Evolutionary conservation across 2,329 filamentous ascomycete species (phyloP).

Genomic region (Incumbomyces lentus): DNA sequence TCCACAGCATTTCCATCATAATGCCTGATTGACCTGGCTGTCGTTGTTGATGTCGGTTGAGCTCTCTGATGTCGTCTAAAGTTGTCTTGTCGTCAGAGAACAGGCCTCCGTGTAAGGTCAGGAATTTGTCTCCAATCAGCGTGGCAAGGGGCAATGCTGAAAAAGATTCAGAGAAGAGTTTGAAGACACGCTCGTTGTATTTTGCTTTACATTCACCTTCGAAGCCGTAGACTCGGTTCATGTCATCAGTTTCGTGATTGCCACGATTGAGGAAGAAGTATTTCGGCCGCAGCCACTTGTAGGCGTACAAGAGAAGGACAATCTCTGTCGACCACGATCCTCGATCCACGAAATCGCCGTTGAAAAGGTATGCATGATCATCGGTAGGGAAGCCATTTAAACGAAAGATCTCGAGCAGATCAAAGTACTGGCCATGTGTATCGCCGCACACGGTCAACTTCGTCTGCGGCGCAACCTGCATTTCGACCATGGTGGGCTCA

Average conservation of each 20-base stretch:
- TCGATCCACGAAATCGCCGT: slow-evolving; percentile 95
- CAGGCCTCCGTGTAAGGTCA: slow-evolving; percentile 21
- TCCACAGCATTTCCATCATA: slow-evolving; percentile 99
- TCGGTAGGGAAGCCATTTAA: slow-evolving; percentile 76
- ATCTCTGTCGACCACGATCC: slow-evolving; percentile 99
- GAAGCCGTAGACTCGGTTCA: slow-evolving; percentile 98
- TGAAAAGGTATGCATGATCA: slow-evolving; percentile 91
- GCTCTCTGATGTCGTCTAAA: slow-evolving; percentile 84
- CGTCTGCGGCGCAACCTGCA: slow-evolving; percentile 65
- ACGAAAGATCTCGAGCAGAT: slow-evolving; percentile 90
- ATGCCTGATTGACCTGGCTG: slow-evolving; percentile 87
- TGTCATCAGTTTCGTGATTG: slow-evolving; percentile 98
- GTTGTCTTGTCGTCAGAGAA: slow-evolving; percentile 60
- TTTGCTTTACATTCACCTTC: slow-evolving; percentile 98
- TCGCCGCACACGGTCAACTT: slow-evolving; percentile 92
- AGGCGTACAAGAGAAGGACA: slow-evolving; percentile 81
- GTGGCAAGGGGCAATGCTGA: slow-evolving; percentile 87
- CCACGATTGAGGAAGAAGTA: slow-evolving; percentile 93
- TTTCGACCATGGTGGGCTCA: slow-evolving; percentile 94
- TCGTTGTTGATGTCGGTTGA: slow-evolving; percentile 80
- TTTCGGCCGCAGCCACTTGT: slow-evolving; percentile 86
- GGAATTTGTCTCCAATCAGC: slow-evolving; percentile 54
- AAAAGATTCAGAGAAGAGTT: slow-evolving; percentile 96
- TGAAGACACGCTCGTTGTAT: slow-evolving; percentile 93
- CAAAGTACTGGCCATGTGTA: slow-evolving; percentile 96